Conservation (phyloP, 1,284 basidiomycete species). For the Fomitopsis betulina region DNA sequence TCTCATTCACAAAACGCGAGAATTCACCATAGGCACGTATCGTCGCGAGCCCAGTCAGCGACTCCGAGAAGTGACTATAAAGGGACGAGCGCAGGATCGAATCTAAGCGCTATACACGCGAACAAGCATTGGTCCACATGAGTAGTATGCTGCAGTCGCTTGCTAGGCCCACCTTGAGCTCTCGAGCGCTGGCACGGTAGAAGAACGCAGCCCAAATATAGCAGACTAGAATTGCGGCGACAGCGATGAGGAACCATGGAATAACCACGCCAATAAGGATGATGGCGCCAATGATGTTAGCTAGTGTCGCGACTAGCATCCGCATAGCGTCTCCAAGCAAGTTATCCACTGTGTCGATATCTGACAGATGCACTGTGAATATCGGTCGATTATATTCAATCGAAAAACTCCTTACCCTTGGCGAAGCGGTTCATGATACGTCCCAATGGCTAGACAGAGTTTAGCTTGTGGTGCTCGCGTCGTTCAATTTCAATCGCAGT, state of each 20-base stretch:
- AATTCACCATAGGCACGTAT: conserved; percentile 73
- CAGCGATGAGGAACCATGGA: conserved; percentile 82
- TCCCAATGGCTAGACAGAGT: conserved; percentile 60
- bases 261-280: conserved; percentile 76
- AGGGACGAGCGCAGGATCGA: conserved; percentile 63
- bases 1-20: conserved; percentile 66
- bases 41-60: conserved; percentile 70
- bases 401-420: conserved; percentile 36
- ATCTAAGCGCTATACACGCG: conserved; percentile 36
- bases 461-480: neutral
- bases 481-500: no score
- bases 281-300: conserved; percentile 68
- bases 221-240: conserved; percentile 51
- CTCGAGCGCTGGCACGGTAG: conserved; percentile 85
- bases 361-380: conserved; percentile 22
- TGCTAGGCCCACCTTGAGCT: conserved; percentile 58
- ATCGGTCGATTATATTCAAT: neutral
- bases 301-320: conserved; percentile 65
- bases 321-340: conserved; percentile 71
- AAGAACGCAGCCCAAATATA: conserved; percentile 72
- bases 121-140: conserved; percentile 41
- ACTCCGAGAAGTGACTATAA: conserved; percentile 81
- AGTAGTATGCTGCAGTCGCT: neutral
- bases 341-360: conserved; percentile 89
- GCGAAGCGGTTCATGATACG: conserved; percentile 86